Base-by-base conservation (phyloP, 352 stramenopile species). In the Phytopythium aichiense region DNA sequence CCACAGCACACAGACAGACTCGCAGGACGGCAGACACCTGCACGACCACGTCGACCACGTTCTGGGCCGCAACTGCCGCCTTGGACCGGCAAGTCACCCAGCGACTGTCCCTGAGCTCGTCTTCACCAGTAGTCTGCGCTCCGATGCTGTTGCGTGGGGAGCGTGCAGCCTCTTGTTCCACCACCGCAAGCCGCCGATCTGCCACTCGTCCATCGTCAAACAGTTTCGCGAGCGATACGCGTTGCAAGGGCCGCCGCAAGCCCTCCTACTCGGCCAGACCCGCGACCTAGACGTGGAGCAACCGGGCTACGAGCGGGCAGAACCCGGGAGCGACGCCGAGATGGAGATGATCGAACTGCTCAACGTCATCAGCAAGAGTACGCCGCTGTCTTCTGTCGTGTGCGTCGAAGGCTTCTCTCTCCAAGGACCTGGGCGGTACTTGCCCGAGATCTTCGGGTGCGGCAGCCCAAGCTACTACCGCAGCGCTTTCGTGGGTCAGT, bases 291-390 rank as follows among this genome's bases (percentile, higher is more conserved):
- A 65, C 23, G 22, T 43, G 18, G 25, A 40, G 1, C 1, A 16
- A 31, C 33, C 28, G 45, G 52, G 55, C 25, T 38, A 61, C 16
- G 59, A 77, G 40, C 43, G 61, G 58, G 57, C 57, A 0, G 31
- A 45, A 7, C 67, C 77, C 13, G 71, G 72, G 9, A 77, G 66
- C 16, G 67, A 77, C 46, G 68, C 64, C 1, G 80, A 89, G 30
- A 57, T 61, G 0, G 76, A 81, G 43, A 58, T 85, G 0, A 61
- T 80, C 13, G 62, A 73, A 28, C 52, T 89, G 4, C 60, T 89
- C 0, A 60, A 75, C n/a, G 76, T 89, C 33, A 79, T 89, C 64
- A 78, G 74, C 68, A 75, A 74, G 59, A 87, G 80, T 38, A 64
- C 65, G 1, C 80, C 77, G 7, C 59, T 84, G 7, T 76, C 61